A percentile compares a stretch with the other conserved stretches of the same genome.
Conservation (phyloP, 345 rosid species). For the Rhizophora mangle region DNA sequence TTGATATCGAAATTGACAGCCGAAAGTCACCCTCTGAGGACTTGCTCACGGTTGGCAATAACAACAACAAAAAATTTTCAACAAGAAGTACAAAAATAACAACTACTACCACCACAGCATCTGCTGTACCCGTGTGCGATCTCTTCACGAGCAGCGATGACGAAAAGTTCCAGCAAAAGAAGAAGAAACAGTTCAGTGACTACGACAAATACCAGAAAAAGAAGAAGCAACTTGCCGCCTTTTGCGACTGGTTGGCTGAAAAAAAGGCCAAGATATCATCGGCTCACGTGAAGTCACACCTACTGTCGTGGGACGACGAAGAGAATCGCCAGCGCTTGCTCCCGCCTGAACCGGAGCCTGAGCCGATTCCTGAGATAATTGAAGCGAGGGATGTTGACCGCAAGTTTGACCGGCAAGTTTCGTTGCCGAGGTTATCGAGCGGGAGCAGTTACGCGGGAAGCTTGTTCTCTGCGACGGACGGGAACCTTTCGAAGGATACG, state of each 20-base stretch:
- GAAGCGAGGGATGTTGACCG: conserved; percentile 43
- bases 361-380: conserved; percentile 10
- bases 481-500: conserved; percentile 48
- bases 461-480: conserved; percentile 80
- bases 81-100: neutral
- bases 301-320: conserved; percentile 44
- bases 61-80: conserved; percentile 8
- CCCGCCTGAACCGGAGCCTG: conserved; percentile 30
- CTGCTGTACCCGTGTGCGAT: conserved; percentile 27
- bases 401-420: conserved; percentile 60
- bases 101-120: conserved; percentile 22
- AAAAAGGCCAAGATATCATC: conserved; percentile 40
- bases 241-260: conserved; percentile 63
- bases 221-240: conserved; percentile 56
- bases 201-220: conserved; percentile 26
- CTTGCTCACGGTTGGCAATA: neutral
- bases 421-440: conserved; percentile 72
- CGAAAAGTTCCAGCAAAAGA: conserved; percentile 30
- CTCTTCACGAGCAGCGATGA: conserved; percentile 48
- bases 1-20: conserved; percentile 29
- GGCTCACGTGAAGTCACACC: conserved; percentile 38
- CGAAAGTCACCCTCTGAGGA: conserved; percentile 25
- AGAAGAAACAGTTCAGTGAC: conserved; percentile 7
- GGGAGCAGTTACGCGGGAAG: conserved; percentile 82
- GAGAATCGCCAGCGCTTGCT: conserved; percentile 43